Conservation (phyloP, 2,329 filamentous ascomycete species). For the Dothistroma pini region DNA sequence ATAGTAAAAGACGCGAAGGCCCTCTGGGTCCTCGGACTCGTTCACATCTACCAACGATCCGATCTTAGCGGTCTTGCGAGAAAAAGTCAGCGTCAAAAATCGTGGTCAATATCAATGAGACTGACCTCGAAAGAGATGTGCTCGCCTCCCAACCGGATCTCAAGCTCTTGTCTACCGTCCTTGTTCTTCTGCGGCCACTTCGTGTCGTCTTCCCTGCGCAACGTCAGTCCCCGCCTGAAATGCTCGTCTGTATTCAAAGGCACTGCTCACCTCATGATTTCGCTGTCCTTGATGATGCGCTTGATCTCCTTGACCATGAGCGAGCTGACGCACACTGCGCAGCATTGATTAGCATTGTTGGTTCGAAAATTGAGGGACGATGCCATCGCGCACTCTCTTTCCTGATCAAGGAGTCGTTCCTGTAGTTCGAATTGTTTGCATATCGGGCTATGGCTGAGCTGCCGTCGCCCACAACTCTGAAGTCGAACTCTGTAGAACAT, state of each 20-base stretch:
- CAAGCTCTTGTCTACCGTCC: constrained; percentile 92
- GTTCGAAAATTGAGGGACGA: constrained; percentile 13
- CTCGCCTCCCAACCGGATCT: constrained; percentile 89
- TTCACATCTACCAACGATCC: constrained; percentile 95
- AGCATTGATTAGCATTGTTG: background rate
- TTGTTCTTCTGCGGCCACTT: constrained; percentile 99
- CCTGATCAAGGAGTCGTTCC: constrained; percentile 95
- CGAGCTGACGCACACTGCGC: constrained; percentile 88
- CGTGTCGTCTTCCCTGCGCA: constrained; percentile 81
- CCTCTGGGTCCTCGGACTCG: constrained; percentile 92
- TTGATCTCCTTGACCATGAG: constrained; percentile 91
- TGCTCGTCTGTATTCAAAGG: constrained; percentile 11
- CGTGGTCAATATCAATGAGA: constrained; percentile 19
- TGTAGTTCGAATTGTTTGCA: constrained; percentile 99
- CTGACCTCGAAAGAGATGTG: constrained; percentile 95
- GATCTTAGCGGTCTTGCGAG: constrained; percentile 84
- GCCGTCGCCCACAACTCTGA: constrained; percentile 86
- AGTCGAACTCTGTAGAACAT: constrained; percentile 76
- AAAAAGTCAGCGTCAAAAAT: background rate
- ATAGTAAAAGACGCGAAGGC: constrained; percentile 96
- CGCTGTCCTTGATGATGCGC: constrained; percentile 92
- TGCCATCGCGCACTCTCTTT: constrained; percentile 80
- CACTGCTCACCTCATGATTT: constrained; percentile 80
- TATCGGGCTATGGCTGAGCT: constrained; percentile 92
- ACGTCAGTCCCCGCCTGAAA: constrained; percentile 16